A percentile compares a stretch with the other conserved stretches of the same genome.
Evolutionary conservation across 768 basidiomycete species (phyloP).

Genomic region (Hypsizygus marmoreus): DNA sequence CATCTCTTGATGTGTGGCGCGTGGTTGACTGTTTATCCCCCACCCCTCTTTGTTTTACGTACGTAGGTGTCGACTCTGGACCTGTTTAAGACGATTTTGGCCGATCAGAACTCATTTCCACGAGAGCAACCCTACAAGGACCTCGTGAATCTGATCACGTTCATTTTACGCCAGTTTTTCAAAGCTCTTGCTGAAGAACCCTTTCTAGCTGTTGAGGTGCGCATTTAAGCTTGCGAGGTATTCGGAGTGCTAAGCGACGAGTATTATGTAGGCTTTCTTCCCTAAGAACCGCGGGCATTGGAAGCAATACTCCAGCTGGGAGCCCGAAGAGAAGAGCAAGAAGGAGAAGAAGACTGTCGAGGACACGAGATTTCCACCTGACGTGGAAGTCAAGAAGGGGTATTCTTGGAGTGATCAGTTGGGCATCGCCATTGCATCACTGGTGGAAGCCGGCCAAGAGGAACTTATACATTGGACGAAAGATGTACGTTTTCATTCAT

Average conservation of each 20-base stretch:
- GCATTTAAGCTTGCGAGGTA: slow-evolving; percentile 14
- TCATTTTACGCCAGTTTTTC: slow-evolving; percentile 91
- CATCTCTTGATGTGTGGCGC: slow-evolving; percentile 20
- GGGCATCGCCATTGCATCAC: slow-evolving; percentile 77
- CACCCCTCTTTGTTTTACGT: slow-evolving; percentile 15
- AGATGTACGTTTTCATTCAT: slow-evolving; percentile 54
- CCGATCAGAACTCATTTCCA: slow-evolving; percentile 78
- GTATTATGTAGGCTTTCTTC: slow-evolving; percentile 70
- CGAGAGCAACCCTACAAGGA: slow-evolving; percentile 81
- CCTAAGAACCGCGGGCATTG: slow-evolving; percentile 86
- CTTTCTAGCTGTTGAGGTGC: slow-evolving; percentile 88
- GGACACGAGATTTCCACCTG: slow-evolving; percentile 55
- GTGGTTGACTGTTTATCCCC: slow-evolving; percentile 17
- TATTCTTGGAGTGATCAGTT: slow-evolving; percentile 89
- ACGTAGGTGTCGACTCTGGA: slow-evolving; percentile 83
- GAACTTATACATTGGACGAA: slow-evolving; percentile 79
- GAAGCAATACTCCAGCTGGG: slow-evolving; percentile 83
- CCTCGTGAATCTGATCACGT: slow-evolving; percentile 81
- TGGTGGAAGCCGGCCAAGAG: slow-evolving; percentile 65
- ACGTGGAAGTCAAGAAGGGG: slow-evolving; percentile 84
- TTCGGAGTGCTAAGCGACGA: background rate
- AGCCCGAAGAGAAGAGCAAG: slow-evolving; percentile 51
- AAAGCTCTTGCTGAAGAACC: slow-evolving; percentile 83
- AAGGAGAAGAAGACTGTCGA: slow-evolving; percentile 37
- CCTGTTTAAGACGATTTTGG: slow-evolving; percentile 85